These are phyloP conservation scores for Paraphaeosphaeria minitans DNA, from an alignment of 2,329 filamentous ascomycete genomes.

Conservation along the genomic window DNA sequence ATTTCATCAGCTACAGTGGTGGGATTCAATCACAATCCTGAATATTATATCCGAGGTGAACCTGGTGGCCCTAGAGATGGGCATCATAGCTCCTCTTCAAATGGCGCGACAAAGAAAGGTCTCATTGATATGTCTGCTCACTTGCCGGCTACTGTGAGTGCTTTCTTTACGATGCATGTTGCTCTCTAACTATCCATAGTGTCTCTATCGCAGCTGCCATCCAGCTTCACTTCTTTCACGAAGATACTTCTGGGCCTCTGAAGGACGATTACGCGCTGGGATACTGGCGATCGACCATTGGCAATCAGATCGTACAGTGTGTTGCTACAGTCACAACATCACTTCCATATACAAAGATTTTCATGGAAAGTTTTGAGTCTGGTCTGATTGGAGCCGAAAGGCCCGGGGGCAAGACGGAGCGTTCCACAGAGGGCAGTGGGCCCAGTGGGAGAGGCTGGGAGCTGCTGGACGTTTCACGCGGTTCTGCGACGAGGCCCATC, in stretches of 20 bases:
- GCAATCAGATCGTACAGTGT: conserved; percentile 31
- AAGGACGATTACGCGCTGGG: conserved; percentile 31
- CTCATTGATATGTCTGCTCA: conserved; percentile 26
- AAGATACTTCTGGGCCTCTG: conserved; percentile 16
- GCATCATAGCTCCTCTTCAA: conserved; percentile 23
- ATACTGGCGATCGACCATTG: conserved; percentile 33
- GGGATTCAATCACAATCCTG: conserved; percentile 19
- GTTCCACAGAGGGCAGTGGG: conserved; percentile 1
- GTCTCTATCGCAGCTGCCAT: conserved; percentile 21
- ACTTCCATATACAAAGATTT: conserved; percentile 35
- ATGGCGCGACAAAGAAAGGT: conserved; percentile 21
- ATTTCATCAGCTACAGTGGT: conserved; percentile 23
- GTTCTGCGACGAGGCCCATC: neutral
- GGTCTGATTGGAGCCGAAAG: conserved; percentile 20
- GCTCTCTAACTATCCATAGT: conserved; percentile 9
- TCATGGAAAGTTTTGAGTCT: conserved; percentile 29
- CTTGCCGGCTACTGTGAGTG: conserved; percentile 24
- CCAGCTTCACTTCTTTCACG: conserved; percentile 24
- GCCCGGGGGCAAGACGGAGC: conserved; percentile 1
- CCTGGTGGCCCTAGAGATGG: conserved; percentile 28
- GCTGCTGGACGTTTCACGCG: conserved; percentile 3
- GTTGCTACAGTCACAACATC: conserved; percentile 35
- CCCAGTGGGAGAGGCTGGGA: neutral
- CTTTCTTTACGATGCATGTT: neutral
- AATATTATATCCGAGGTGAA: conserved; percentile 29